Percentiles rank a stretch among this genome's conserved stretches.
phyloP scores from a whole-genome alignment of 2,329 filamentous ascomycete species.

The Sporothrix luriei region DNA sequence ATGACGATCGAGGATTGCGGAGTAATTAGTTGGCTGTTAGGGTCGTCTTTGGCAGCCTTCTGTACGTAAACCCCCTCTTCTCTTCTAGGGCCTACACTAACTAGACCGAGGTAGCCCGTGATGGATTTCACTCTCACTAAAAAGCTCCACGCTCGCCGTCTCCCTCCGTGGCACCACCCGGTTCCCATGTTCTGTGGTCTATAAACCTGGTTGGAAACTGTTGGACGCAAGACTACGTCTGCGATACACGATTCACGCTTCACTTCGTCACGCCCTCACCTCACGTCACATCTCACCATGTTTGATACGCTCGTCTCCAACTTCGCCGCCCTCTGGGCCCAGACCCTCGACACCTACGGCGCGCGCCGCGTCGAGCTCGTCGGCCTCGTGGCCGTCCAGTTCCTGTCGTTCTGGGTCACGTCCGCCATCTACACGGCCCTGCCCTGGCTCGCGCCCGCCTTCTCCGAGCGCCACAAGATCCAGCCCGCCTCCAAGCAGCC shows the following conservation, averaged over 20 bases:
- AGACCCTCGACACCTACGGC: slow-evolving; percentile 36
- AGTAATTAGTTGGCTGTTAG: no score
- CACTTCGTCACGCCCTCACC: no score
- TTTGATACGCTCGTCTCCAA: not conserved
- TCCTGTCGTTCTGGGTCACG: slow-evolving; percentile 53
- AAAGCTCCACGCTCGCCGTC: not conserved
- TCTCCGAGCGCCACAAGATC: slow-evolving; percentile 57
- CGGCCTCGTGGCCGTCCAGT: slow-evolving; percentile 47
- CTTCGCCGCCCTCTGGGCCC: slow-evolving; percentile 35
- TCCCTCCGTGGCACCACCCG: no score
- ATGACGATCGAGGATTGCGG: no score
- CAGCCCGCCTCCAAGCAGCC: slow-evolving; percentile 57
- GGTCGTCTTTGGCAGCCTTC: no score
- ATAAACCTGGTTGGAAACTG: no score
- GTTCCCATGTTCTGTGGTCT: not conserved
- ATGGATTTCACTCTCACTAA: not conserved
- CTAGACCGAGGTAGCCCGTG: slow-evolving; percentile 26
- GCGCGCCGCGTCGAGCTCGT: slow-evolving; percentile 45
- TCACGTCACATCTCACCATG: not conserved
- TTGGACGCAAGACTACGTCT: no score
- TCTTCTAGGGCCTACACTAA: not conserved
- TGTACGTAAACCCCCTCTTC: not conserved
- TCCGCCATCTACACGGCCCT: slow-evolving; percentile 49
- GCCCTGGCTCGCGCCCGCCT: slow-evolving; percentile 50
- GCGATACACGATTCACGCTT: no score